Evolutionary conservation across 208 protist species (phyloP).

Genomic region (Leishmania martiniquensis): DNA sequence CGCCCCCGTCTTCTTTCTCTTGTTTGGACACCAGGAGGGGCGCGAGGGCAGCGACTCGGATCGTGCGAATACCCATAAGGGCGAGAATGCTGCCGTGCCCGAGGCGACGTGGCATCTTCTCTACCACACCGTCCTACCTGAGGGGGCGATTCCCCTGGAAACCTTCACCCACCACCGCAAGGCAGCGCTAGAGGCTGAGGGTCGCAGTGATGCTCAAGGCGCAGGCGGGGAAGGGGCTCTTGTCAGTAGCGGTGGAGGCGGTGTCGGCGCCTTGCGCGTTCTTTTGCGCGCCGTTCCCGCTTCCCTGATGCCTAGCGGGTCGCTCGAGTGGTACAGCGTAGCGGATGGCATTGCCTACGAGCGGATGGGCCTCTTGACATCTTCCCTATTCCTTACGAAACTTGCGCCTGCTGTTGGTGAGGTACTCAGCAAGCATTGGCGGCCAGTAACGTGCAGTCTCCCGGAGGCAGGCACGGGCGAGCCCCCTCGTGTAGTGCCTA

Average conservation of each 20-base stretch:
- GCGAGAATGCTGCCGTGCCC: not conserved
- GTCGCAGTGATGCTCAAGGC: not conserved
- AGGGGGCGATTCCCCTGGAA: slow-evolving; percentile 22
- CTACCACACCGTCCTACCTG: slow-evolving; percentile 25
- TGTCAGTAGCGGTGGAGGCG: slow-evolving; percentile 21
- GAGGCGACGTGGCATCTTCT: slow-evolving; percentile 34
- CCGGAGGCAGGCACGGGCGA: not conserved
- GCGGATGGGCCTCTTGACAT: slow-evolving; percentile 25
- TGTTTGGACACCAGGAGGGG: slow-evolving; percentile 36
- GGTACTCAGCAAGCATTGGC: slow-evolving; percentile 23
- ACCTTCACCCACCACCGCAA: not conserved
- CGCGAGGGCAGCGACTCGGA: not conserved
- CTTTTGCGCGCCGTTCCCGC: slow-evolving; percentile 15
- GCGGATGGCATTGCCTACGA: slow-evolving; percentile 21
- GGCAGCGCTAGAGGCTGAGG: not conserved
- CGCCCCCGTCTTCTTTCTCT: slow-evolving; percentile 48
- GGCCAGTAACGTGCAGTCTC: not conserved
- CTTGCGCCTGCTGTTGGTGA: slow-evolving; percentile 13
- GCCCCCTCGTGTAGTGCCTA: not conserved
- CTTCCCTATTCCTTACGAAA: slow-evolving; percentile 4
- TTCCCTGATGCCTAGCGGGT: slow-evolving; percentile 15
- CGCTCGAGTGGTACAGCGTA: slow-evolving; percentile 32
- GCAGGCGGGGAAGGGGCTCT: not conserved
- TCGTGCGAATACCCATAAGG: not conserved
- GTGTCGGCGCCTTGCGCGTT: slow-evolving; percentile 18